Evolutionary conservation across 1,284 basidiomycete genomes (phyloP), one percentile per base, ranked within the genome.

Genomic region (Thelephora terrestris): DNA sequence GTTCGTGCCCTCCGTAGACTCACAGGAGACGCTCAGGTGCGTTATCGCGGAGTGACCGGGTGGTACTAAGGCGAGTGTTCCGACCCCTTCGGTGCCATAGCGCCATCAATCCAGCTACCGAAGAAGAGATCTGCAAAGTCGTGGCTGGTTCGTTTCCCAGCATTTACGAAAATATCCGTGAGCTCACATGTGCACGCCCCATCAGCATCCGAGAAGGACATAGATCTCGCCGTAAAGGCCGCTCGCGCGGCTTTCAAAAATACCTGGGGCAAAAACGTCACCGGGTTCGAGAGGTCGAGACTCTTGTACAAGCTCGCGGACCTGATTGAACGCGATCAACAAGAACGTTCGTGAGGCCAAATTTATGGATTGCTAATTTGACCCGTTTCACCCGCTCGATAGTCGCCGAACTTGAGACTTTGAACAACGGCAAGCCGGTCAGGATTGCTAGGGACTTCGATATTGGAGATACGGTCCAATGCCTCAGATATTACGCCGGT

Each of bases 301-400:
- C 70, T 94, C 43, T 68, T 96, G 37, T 78, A 85, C 69, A 89
- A 85, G 63, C 79, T 97, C 37, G 95, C 94, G 38, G 91, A 96
- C 62, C 75, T 95, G 54, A 89, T 98, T 53, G 94, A 98, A 67
- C 75, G 84, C 55, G 83, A 96, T 64, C 71, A 78, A 17, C 76
- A 88, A 63, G 71, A 77, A 52, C 76, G 39, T 42, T 21, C 20
- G 38, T 40, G 21, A 9, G 18, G 39, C 12, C 38, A 20, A 23
- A 5, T 16, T 9, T 23, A 18, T 21, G 10, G 9, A 14, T 16
- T 5, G 10, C 21, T 21, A 20, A 42, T 20, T 6, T 42, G 5
- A 14, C 20, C 18, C 16, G 12, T 42, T 21, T 2, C 5, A 25
- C 14, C n/a, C 16, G 12, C 25, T 21, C 17, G 9, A 25, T 25